Conservation (phyloP, 106 monocot genomes). For the Gastrodia elata region DNA sequence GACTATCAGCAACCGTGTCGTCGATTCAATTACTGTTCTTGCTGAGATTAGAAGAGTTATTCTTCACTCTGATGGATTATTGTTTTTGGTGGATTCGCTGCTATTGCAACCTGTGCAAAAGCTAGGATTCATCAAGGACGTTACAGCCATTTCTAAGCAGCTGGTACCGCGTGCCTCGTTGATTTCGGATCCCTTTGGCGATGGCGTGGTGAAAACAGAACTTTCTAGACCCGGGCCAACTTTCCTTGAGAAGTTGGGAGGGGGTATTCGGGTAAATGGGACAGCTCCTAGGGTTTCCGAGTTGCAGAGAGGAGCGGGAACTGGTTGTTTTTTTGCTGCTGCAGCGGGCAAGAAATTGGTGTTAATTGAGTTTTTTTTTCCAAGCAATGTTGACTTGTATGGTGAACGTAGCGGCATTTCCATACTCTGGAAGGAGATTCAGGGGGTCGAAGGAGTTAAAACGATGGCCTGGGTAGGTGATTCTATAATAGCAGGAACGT, state of each 20-base stretch:
- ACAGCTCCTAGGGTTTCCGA: conserved; percentile 18
- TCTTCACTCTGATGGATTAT: conserved; percentile 44
- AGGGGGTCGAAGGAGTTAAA: conserved; percentile 55
- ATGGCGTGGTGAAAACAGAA: conserved; percentile 24
- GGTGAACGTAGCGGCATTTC: conserved; percentile 32
- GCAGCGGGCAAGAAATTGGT: conserved; percentile 46
- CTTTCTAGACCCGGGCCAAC: conserved; percentile 20
- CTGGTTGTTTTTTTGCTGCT: conserved; percentile 32
- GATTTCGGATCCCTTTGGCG: conserved; percentile 26
- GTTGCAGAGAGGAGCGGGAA: conserved; percentile 23
- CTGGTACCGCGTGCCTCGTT: conserved; percentile 19
- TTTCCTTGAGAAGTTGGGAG: conserved; percentile 38
- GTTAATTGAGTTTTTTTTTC: conserved; percentile 46
- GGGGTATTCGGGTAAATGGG: conserved; percentile 39
- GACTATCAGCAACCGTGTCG: conserved; percentile 29
- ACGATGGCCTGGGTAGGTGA: conserved; percentile 75
- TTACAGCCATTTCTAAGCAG: conserved; percentile 41
- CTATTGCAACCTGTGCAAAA: conserved; percentile 34
- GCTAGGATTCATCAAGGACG: conserved; percentile 41
- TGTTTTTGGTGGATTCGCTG: conserved; percentile 49
- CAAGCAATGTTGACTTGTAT: conserved; percentile 16
- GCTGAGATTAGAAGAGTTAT: conserved; percentile 43
- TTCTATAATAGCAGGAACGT: conserved; percentile 61
- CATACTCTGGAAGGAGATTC: conserved; percentile 46
- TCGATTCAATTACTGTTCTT: conserved; percentile 55